Evolutionary conservation across 1,284 basidiomycete genomes (phyloP), one percentile per base, ranked within the genome.

Genomic region (Testicularia cyperi): DNA sequence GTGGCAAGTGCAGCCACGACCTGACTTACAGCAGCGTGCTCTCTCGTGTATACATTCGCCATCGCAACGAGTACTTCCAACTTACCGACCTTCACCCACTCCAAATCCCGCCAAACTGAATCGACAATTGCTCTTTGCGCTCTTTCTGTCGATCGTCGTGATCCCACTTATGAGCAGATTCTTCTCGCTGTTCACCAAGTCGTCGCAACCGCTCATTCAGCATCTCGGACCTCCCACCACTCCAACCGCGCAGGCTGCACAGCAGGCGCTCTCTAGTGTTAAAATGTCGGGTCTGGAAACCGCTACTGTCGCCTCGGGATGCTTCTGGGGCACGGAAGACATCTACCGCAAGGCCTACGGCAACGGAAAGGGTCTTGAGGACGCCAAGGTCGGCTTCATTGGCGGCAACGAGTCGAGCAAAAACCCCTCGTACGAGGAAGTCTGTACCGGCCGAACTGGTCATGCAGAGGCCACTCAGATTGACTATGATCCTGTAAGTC

Each of bases 401-500:
- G 70, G 74, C 23, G 74, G 74, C 20, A 19, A 38, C 20, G 63
- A 68, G 27, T 65, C 65, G 19, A 60, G 54, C 53, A 61, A 72
- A 43, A 66, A 74, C 38, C 74, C 75, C 65, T 79, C 79, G 42
- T 97, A 96, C 77, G 78, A 80, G 37, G 79, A 85, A 30, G 92
- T 96, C 15, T 65, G 74, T 58, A 79, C 82, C 6, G 92, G 91
- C 3, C 67, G 78, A 14, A 96, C 94, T 1, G 83, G 86, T 29
- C 91, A 96, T 75, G 94, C 94, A 4, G 94, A 98, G 79, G 87
- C 90, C 1, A 79, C 91, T 45, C 83, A 84, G 73, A 84, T 97
- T 58, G 85, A 87, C 69, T 98, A 91, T 69, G 89, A 92, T 77
- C 88, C 87, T 1, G 80, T 60, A 38, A 28, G 58, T 51, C 6